These are phyloP conservation scores for Lichenothelia convexa DNA, from an alignment of 495 filamentous ascomycete genomes.

Conservation along the genomic window DNA sequence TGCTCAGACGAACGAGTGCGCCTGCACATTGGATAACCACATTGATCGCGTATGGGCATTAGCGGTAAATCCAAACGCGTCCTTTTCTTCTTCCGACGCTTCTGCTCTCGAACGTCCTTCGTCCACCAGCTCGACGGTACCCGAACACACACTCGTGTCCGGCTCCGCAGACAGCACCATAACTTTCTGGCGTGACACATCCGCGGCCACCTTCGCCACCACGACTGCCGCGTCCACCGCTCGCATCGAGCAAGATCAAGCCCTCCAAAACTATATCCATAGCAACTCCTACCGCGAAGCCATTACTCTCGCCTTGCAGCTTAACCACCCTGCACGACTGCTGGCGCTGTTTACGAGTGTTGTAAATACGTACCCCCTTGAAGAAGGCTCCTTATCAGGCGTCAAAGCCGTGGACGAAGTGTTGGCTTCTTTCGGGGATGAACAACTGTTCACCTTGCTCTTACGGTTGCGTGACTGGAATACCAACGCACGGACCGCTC, in stretches of 20 bases:
- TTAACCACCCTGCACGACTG: slow-evolving; percentile 80
- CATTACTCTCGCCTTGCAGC: slow-evolving; percentile 73
- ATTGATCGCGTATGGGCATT: slow-evolving; percentile 84
- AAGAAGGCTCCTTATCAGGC: slow-evolving; percentile 49
- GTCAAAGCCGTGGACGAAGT: slow-evolving; percentile 69
- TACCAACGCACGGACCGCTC: slow-evolving; percentile 74
- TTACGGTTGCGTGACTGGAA: slow-evolving; percentile 85
- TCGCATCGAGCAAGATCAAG: slow-evolving; percentile 81
- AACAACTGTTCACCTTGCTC: slow-evolving; percentile 65
- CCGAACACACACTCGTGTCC: slow-evolving; percentile 56
- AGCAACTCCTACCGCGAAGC: slow-evolving; percentile 73
- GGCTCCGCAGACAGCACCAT: slow-evolving; percentile 77
- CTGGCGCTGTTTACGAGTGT: slow-evolving; percentile 68
- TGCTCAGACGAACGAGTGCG: slow-evolving; percentile 55
- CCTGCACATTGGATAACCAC: slow-evolving; percentile 87
- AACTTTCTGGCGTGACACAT: slow-evolving; percentile 91
- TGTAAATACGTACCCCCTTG: slow-evolving; percentile 39
- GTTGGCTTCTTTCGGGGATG: slow-evolving; percentile 54
- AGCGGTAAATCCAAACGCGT: slow-evolving; percentile 42
- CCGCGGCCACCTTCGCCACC: slow-evolving; percentile 54
- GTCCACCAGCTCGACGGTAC: not conserved
- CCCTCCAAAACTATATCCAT: slow-evolving; percentile 79
- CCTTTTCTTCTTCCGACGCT: slow-evolving; percentile 9
- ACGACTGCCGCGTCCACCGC: slow-evolving; percentile 49
- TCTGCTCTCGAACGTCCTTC: slow-evolving; percentile 1